Evolutionary conservation across 2,329 filamentous ascomycete genomes (phyloP), one percentile per base, ranked within the genome.

Genomic region (Exophiala phaeomuriformis): DNA sequence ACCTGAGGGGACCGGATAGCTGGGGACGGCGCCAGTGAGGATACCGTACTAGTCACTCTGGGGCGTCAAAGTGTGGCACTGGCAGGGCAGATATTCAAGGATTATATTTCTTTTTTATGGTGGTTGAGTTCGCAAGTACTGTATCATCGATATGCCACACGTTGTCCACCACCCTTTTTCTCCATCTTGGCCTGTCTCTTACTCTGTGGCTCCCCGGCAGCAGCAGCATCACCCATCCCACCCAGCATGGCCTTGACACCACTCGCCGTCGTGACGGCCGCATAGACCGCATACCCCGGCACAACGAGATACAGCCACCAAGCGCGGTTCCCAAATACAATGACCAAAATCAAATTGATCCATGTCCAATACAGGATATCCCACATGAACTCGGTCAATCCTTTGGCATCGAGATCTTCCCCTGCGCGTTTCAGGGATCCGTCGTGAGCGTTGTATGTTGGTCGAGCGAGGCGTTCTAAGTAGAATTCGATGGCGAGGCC

Each of bases 311-410:
- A 86, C 35, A 82, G 60, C 75, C 81, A 81, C 84, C 84, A 88
- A 2, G 75, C 87, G 74, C 85, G 85, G 68, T 96, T 90, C 3
- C 93, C 93, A 45, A 91, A 80, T 30, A 95, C 59, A 10, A 85
- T 78, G 9, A 85, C 90, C n/a, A 85, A 69, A 5, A 84, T 71
- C 39, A 88, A 75, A 50, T 84, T 86, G 7, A 81, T 83, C 84
- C 90, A 96, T 0, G 90, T 96, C 74, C 95, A 89, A 81, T 95
- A 97, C 49, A 95, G 76, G 47, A 95, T 81, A 72, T 98, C 93
- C 79, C 95, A 98, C 86, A 97, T 88, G 76, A 94, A 97, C 72
- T 96, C 93, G 7, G 91, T 97, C 75, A 98, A 73, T 3, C 93
- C 93, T 33, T 85, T 80, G 6, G 89, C 88, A 49, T 86, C 83